A percentile compares a stretch with the other conserved stretches of the same genome.
Conservation (phyloP, 2,329 filamentous ascomycete genomes). For the Pezicula carpinea region DNA sequence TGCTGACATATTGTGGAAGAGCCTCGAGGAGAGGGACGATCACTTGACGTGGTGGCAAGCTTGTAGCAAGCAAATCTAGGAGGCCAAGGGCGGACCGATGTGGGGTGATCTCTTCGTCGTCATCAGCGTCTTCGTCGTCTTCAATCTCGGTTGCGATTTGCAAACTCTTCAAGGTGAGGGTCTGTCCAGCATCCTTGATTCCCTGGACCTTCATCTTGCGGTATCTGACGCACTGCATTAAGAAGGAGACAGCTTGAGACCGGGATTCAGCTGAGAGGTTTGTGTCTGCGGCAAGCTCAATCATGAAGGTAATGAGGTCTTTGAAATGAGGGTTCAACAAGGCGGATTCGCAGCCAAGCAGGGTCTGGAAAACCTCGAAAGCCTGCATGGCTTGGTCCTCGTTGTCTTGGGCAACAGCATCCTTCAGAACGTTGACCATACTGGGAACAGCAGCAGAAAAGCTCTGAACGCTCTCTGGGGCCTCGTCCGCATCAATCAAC, state of each 20-base stretch:
- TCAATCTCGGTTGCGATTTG: conserved; percentile 88
- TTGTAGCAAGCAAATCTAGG: conserved; percentile 82
- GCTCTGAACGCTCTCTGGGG: conserved; percentile 64
- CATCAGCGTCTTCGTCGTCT: conserved; percentile 64
- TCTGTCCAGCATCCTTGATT: conserved; percentile 76
- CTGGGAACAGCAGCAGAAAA: conserved; percentile 78
- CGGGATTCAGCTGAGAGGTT: conserved; percentile 79
- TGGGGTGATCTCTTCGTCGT: conserved; percentile 83
- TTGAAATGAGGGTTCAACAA: conserved; percentile 82
- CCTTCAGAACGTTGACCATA: conserved; percentile 88
- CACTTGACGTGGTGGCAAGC: conserved; percentile 87
- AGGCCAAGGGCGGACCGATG: conserved; percentile 80
- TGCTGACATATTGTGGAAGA: conserved; percentile 75
- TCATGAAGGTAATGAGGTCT: conserved; percentile 90
- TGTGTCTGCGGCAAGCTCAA: conserved; percentile 74
- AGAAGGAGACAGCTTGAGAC: conserved; percentile 85
- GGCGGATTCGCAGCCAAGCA: conserved; percentile 83
- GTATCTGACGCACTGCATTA: conserved; percentile 88
- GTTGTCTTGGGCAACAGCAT: conserved; percentile 71
- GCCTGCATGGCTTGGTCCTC: conserved; percentile 86
- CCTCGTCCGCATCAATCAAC: conserved; percentile 83
- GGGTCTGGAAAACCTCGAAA: conserved; percentile 95
- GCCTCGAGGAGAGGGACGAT: conserved; percentile 87
- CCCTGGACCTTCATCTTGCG: conserved; percentile 94
- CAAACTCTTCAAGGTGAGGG: conserved; percentile 82